These are phyloP conservation scores for Paramyrothecium sp. DNA, from an alignment of 2,329 filamentous ascomycete species.

Conservation along the genomic window DNA sequence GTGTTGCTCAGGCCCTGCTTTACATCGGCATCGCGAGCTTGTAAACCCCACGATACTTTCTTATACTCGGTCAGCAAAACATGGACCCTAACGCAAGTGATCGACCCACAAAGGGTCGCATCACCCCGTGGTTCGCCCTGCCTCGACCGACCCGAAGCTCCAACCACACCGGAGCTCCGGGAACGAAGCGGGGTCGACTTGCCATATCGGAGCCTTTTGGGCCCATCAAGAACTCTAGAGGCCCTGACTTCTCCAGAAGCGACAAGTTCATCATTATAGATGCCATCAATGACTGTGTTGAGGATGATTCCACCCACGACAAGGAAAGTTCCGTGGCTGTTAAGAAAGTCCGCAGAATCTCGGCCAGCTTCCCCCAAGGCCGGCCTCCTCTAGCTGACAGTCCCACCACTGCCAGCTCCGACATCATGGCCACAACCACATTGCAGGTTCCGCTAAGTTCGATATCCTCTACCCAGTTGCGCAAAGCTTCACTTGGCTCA, in stretches of 20 bases:
- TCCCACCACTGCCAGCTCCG: slow-evolving; percentile 27
- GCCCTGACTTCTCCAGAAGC: slow-evolving; percentile 31
- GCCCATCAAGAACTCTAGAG: slow-evolving; percentile 34
- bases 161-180: slow-evolving; percentile 9
- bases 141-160: not conserved
- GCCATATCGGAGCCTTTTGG: slow-evolving; percentile 35
- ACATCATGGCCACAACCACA: slow-evolving; percentile 19
- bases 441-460: slow-evolving; percentile 8
- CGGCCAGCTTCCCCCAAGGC: slow-evolving; percentile 24
- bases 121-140: not conserved
- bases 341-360: slow-evolving; percentile 21
- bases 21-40: too few relatives aligned
- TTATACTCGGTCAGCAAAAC: not conserved
- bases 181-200: slow-evolving; percentile 19
- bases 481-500: slow-evolving; percentile 12
- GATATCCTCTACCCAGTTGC: slow-evolving; percentile 11
- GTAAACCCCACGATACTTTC: too few relatives aligned
- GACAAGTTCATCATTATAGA: slow-evolving; percentile 31
- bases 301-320: slow-evolving; percentile 13
- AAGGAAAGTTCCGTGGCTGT: slow-evolving; percentile 6
- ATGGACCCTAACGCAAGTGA: not conserved
- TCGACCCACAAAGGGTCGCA: not conserved
- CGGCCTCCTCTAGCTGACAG: slow-evolving; percentile 20
- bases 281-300: slow-evolving; percentile 31
- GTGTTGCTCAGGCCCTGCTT: too few relatives aligned